Conservation (phyloP, 495 filamentous ascomycete species). For the Aspergillus cavernicola region DNA sequence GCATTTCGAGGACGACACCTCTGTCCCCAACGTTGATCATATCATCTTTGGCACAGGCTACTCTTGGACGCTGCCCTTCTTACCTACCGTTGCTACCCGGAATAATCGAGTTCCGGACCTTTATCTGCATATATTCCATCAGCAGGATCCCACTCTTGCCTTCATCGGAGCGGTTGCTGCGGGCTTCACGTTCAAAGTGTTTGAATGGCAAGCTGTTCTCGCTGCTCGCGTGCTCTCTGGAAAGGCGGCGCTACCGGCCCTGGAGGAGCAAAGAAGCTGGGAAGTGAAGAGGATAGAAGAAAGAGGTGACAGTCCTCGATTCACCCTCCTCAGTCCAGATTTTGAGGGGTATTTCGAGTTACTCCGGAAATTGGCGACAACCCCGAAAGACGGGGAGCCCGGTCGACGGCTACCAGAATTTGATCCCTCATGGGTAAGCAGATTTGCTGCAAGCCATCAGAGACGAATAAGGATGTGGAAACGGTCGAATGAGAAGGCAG, state of each 20-base stretch:
- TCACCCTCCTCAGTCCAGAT: slow-evolving; percentile 47
- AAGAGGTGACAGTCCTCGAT: slow-evolving; percentile 46
- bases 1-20: slow-evolving; percentile 46
- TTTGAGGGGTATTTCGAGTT: slow-evolving; percentile 54
- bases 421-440: slow-evolving; percentile 41
- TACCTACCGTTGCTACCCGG: slow-evolving; percentile 44
- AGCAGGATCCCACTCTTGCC: slow-evolving; percentile 32
- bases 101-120: slow-evolving; percentile 53
- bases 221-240: slow-evolving; percentile 53
- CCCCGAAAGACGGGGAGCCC: slow-evolving; percentile 26
- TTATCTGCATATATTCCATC: slow-evolving; percentile 53
- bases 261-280: slow-evolving; percentile 46
- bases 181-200: slow-evolving; percentile 54
- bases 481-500: slow-evolving; percentile 10
- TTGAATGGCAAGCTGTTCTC: slow-evolving; percentile 57
- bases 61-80: slow-evolving; percentile 51
- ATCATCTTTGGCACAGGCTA: slow-evolving; percentile 58
- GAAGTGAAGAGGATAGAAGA: slow-evolving; percentile 43
- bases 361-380: slow-evolving; percentile 42
- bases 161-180: slow-evolving; percentile 47
- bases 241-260: slow-evolving; percentile 37
- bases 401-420: slow-evolving; percentile 47
- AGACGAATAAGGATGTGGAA: slow-evolving; percentile 48
- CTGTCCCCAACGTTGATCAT: slow-evolving; percentile 46
- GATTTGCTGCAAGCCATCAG: slow-evolving; percentile 46